Evolutionary conservation across 805 yeast genomes (phyloP), one percentile per base, ranked within the genome.

Genomic region (Cyberlindnera suaveolens): DNA sequence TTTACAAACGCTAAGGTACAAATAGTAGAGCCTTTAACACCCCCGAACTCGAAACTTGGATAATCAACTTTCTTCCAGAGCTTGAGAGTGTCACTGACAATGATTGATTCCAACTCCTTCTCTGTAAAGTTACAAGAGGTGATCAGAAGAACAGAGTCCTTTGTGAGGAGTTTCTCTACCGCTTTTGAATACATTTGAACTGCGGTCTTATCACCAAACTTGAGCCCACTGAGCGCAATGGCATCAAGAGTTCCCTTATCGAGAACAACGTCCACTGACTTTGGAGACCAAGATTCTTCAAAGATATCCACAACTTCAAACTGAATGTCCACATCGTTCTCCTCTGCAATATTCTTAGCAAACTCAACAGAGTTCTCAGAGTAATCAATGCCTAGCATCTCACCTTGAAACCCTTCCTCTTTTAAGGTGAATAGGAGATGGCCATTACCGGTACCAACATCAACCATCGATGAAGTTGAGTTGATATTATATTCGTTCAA

Each of bases 221-320:
- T 71, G 2, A 67, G 51, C 18, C 82, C 83, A 60, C 87, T 86
- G 36, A 93, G 71, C 0, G 96, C 97, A 48, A 93, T 91, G 5
- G 99, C 99, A 65, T 93, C 99, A 18, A 93, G 66, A 0, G 99
- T 93, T 8, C 99, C 99, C 61, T 93, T 93, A 64, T 93, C 99
- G 15, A 89, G 66, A 2, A 91, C 76, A 8, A 93, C 62, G 57
- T 90, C 96, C 18, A 66, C 56, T 4, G 64, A 70, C 2, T 60
- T 58, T 29, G 34, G 60, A 32, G 33, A 57, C 68, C 72, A 72
- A 43, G 39, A 36, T 3, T 48, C 56, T 35, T 66, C 62, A 42
- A 86, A 71, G 42, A 93, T 75, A 62, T 93, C 97, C 3, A 80
- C 85, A 38, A 76, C 80, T 31, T 68, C 64, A 56, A 93, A 91